Conservation (phyloP, 2,329 filamentous ascomycete species). For the Verticillium nubilum region DNA sequence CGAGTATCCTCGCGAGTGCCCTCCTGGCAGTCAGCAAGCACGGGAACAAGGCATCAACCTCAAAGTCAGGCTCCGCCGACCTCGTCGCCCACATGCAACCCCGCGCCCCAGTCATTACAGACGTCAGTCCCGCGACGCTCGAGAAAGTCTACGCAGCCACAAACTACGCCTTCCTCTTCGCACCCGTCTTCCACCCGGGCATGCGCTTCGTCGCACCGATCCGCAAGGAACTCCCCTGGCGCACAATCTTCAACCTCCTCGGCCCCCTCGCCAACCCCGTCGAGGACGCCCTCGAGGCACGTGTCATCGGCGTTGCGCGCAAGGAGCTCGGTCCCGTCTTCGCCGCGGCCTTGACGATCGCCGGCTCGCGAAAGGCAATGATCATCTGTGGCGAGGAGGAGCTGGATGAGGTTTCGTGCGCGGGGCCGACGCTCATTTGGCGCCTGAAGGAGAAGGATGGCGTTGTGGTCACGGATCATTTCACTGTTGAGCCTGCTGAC, state of each 20-base stretch:
- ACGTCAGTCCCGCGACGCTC: constrained; percentile 68
- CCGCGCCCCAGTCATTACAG: constrained; percentile 65
- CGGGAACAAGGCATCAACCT: constrained; percentile 92
- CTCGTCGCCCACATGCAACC: constrained; percentile 73
- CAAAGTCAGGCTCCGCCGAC: constrained; percentile 92
- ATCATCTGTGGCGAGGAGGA: constrained; percentile 93
- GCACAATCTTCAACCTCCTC: constrained; percentile 96
- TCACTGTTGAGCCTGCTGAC: constrained; percentile 74
- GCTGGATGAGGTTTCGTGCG: constrained; percentile 91
- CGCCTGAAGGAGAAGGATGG: constrained; percentile 44
- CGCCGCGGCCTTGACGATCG: constrained; percentile 72
- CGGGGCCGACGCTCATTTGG: constrained; percentile 87
- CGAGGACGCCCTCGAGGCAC: constrained; percentile 77
- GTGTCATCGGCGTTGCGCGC: constrained; percentile 88
- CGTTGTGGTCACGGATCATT: constrained; percentile 61
- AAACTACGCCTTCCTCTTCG: constrained; percentile 95
- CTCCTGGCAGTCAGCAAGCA: constrained; percentile 87
- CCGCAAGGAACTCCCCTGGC: constrained; percentile 82
- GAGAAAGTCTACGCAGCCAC: constrained; percentile 67
- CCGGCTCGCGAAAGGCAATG: constrained; percentile 76
- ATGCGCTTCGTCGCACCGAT: constrained; percentile 87
- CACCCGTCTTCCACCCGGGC: constrained; percentile 91
- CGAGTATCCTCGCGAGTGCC: constrained; percentile 85
- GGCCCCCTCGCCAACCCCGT: constrained; percentile 90
- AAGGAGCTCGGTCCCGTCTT: constrained; percentile 84